phyloP scores from a whole-genome alignment of 2,329 filamentous ascomycete genomes.

The Cladosporium sp. region DNA sequence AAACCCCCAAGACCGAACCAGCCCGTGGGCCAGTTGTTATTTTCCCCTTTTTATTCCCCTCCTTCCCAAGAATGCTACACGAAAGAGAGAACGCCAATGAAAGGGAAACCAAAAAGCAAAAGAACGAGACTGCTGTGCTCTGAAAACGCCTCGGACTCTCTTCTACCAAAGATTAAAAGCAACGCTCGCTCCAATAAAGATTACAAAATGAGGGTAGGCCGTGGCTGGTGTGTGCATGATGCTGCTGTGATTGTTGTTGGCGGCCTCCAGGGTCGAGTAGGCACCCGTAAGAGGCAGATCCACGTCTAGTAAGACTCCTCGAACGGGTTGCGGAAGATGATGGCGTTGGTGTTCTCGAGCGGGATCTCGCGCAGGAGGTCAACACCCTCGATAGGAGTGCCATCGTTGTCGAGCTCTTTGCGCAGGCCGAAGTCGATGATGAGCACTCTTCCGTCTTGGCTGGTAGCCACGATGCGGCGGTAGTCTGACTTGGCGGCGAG shows the following conservation, averaged over 20 bases:
- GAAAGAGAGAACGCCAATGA: not conserved
- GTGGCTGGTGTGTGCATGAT: not conserved
- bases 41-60: not conserved
- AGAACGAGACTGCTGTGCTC: constrained; percentile 11
- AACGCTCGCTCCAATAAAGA: not conserved
- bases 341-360: constrained; percentile 30
- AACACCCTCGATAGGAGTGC: constrained; percentile 50
- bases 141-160: not conserved
- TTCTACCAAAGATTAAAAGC: not conserved
- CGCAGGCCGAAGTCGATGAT: constrained; percentile 82
- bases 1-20: not conserved
- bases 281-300: not conserved
- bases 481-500: constrained; percentile 95
- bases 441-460: constrained; percentile 88
- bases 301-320: constrained; percentile 8
- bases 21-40: not conserved
- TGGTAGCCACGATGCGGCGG: constrained; percentile 88
- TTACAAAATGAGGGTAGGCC: not conserved
- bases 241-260: not conserved
- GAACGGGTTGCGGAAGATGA: constrained; percentile 30
- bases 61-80: not conserved
- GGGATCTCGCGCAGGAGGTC: constrained; percentile 46
- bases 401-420: constrained; percentile 43
- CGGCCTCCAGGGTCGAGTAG: not conserved
- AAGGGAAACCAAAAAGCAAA: not conserved